Evolutionary conservation across 768 basidiomycete genomes (phyloP), one percentile per base, ranked within the genome.

Genomic region (Imleria badia): DNA sequence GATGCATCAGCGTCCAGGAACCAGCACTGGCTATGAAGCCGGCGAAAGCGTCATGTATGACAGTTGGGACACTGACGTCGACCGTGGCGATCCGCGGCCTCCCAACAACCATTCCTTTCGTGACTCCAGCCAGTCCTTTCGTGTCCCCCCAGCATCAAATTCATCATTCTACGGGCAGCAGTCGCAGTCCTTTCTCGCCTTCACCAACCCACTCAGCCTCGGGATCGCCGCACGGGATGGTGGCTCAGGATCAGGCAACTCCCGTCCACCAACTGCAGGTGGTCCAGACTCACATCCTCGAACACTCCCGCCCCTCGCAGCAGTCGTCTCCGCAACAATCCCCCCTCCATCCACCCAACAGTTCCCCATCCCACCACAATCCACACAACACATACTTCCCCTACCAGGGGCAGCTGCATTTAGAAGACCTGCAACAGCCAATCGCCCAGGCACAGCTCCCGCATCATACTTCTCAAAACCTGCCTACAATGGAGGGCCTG

Each of bases 41-140:
- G 75, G 73, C 45, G 62, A 72, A 52, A 44, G 23, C 51, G 57
- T 66, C 55, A 54, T 70, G 43, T 72, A 70, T 20, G 42, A 77
- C 59, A 60, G 71, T 48, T 77, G 75, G 66, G 66, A 69, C 14
- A 55, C 72, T 33, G 73, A 76, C 60, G 57, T 74, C 60, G 78
- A 74, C 63, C 66, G 65, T 58, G 69, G 65, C 42, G 48, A 70
- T 70, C 62, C 72, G 48, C 70, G 77, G 45, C 72, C 73, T 58
- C 62, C 67, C 66, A 75, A 68, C 64, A 76, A 62, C 45, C 84
- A 85, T 83, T 87, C 85, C 83, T 86, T 86, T 86, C 85, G 83
- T 81, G 83, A 83, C 78, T 76, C 83, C 81, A 75, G 78, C 82
- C 86, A 87, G 83, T 87, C 86, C 86, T 87, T 87, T 86, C 86